Base-by-base conservation (phyloP, 345 rosid species). In the Melaleuca alternifolia region DNA sequence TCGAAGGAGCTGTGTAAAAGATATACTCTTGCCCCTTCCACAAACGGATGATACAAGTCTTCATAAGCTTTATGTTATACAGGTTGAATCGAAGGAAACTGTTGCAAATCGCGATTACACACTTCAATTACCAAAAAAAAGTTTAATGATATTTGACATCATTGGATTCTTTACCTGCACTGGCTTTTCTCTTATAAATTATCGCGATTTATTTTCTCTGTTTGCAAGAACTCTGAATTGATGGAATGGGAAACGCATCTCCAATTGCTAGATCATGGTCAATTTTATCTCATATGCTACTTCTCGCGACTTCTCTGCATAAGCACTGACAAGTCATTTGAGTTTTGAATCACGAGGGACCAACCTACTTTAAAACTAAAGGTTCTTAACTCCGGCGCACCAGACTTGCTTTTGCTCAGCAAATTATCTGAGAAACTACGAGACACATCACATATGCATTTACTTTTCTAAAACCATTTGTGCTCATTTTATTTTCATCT, bases 1-100 rank as follows among this genome's bases (percentile, higher is more conserved):
- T 85, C 18, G 86, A 50, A 59, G 86, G 86, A 59, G 86, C 86
- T 59, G 33, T 85, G 86, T 59, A 61, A 85, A 85, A 85, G 54
- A 56, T n/a, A 48, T 28, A 54, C 79, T 59, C 81, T 71, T 24
- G 86, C 86, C 37, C 86, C 86, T 85, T 85, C 86, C 54, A 57
- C 86, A 85, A 85, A 24, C 71, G 44, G 79, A 85, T 59, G 86
- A 54, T 41, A 30, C 54, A 30, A 65, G 77, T 65, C 77, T 71
- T 71, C 81, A 37, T 37, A 71, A 71, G 48, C 44, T 20, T 8
- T 83, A 52, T 83, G 57, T 83, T 46, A 83, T 83, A 52, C 57
- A 16, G 54, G 59, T 10, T 37, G 81, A 37, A 71, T 37, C 46
- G 14, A 71, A 71, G 48, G 81, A 37, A 37, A 71, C 5, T 71